Evolutionary conservation across 2,329 filamentous ascomycete species (phyloP), one percentile per base, ranked within the genome.

Genomic region (Cladosporium phlei): DNA sequence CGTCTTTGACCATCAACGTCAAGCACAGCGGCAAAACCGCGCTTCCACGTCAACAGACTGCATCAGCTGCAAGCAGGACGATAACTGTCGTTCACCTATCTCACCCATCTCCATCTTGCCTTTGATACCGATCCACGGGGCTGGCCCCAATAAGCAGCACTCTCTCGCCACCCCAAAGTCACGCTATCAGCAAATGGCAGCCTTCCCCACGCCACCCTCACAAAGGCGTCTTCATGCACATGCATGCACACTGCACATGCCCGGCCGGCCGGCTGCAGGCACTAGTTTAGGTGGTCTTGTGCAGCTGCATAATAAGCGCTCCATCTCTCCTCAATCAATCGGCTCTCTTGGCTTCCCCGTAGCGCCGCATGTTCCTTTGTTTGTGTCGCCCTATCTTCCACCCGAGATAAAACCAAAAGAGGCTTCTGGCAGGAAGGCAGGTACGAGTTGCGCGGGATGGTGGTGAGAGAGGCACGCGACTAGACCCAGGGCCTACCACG

Each of bases 191-290:
- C 42, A 35, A 46, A 46, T 46, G 32, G 24, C 25, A 30, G 16
- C 42, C 27, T 46, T 35, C 42, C 42, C 42, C 42, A 46, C 42
- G 42, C 42, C 32, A 46, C 42, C 42, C 38, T 42, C 38, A 32
- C 34, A n/a, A n/a, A n/a, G 20, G 11, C 17, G 22, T 45, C 32
- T 37, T 35, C 30, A 45, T 45, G 40, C 40, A 34, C 40, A 14
- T 19, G n/a, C n/a, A n/a, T n/a, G n/a, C n/a, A n/a, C n/a, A n/a
- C n/a, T n/a, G n/a, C n/a, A n/a, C n/a, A n/a, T n/a, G n/a, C n/a
- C n/a, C n/a, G n/a, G n/a, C n/a, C n/a, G n/a, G n/a, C n/a, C 29
- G 29, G 40, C 40, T 44, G 40, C 40, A 44, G 40, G 29, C 40
- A 34, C 20, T 32, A 22, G 38, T 21, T 24, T 38, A 27, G 37